Percentiles rank a stretch among this genome's conserved stretches.
phyloP scores from a whole-genome alignment of 2,329 filamentous ascomycete species.

The Xylariaceae sp. region DNA sequence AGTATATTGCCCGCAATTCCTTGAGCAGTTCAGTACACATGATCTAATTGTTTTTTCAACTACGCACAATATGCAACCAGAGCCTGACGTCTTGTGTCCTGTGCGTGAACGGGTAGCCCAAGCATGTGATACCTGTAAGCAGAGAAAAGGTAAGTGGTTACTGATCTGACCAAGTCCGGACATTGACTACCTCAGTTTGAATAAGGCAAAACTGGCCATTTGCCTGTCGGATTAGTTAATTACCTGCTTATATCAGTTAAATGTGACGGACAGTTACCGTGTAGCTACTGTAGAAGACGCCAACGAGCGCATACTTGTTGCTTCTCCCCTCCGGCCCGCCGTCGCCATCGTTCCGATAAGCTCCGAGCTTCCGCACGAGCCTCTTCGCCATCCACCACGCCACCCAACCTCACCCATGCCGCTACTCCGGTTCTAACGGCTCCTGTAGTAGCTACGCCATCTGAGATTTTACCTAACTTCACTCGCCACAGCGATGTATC shows the following conservation, averaged over 20 bases:
- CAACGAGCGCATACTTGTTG: conserved; percentile 51
- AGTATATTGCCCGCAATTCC: not conserved
- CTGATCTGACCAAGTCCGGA: not conserved
- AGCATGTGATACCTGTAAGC: conserved; percentile 61
- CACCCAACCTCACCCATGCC: not conserved
- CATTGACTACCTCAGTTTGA: not conserved
- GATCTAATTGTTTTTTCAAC: not conserved
- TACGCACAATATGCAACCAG: conserved; percentile 18
- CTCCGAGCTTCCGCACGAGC: conserved; percentile 22
- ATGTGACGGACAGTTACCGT: conserved; percentile 60
- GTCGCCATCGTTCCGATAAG: conserved; percentile 44
- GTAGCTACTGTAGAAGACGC: conserved; percentile 55
- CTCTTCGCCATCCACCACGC: conserved; percentile 16
- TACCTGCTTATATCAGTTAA: conserved; percentile 45
- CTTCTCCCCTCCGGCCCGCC: conserved; percentile 53
- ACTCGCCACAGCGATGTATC: conserved; percentile 35
- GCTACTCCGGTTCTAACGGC: conserved; percentile 4
- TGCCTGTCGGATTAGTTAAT: not conserved
- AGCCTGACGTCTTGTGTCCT: conserved; percentile 23
- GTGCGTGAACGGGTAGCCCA: conserved; percentile 53
- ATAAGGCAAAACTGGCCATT: not conserved
- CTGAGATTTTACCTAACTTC: conserved; percentile 13
- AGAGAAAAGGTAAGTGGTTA: conserved; percentile 49
- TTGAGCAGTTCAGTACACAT: not conserved
- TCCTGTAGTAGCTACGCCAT: not conserved